phyloP scores from a whole-genome alignment of 2,329 filamentous ascomycete genomes.

The Colletotrichum coccodes region DNA sequence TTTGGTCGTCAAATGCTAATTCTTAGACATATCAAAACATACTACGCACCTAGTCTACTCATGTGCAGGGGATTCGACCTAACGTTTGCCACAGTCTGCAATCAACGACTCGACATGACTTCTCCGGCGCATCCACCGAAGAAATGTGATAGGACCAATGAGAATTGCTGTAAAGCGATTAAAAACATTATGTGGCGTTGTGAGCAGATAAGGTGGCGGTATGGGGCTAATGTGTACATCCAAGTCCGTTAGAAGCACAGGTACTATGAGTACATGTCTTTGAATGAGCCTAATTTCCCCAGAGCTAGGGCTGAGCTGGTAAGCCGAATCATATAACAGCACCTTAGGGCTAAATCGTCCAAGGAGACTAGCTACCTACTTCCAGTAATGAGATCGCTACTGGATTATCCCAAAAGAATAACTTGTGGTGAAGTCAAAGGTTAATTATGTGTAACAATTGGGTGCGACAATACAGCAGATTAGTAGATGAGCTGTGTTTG shows the following conservation, averaged over 20 bases:
- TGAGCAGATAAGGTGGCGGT: neutral
- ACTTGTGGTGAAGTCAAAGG: neutral
- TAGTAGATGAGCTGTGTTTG: too few species aligned
- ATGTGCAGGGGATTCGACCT: neutral
- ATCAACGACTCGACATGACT: neutral
- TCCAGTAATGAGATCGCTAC: neutral
- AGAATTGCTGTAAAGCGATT: neutral
- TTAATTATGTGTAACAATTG: too few species aligned
- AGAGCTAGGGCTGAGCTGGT: neutral
- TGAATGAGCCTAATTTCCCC: neutral
- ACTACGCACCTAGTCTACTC: neutral
- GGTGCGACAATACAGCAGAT: too few species aligned
- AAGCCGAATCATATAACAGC: neutral
- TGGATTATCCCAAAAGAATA: neutral
- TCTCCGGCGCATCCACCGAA: neutral
- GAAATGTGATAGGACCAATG: constrained; percentile 5
- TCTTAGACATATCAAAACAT: neutral
- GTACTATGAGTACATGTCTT: neutral
- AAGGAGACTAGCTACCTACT: neutral
- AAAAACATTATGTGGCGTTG: neutral
- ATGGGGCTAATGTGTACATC: neutral
- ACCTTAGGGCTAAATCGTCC: neutral
- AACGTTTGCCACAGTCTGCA: neutral
- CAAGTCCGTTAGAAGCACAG: neutral
- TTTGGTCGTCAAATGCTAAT: neutral